Percentiles rank a stretch among this genome's conserved stretches.
These are phyloP conservation scores for Aureobasidium uvarum DNA, from an alignment of 2,329 filamentous ascomycete species.

Conservation along the genomic window DNA sequence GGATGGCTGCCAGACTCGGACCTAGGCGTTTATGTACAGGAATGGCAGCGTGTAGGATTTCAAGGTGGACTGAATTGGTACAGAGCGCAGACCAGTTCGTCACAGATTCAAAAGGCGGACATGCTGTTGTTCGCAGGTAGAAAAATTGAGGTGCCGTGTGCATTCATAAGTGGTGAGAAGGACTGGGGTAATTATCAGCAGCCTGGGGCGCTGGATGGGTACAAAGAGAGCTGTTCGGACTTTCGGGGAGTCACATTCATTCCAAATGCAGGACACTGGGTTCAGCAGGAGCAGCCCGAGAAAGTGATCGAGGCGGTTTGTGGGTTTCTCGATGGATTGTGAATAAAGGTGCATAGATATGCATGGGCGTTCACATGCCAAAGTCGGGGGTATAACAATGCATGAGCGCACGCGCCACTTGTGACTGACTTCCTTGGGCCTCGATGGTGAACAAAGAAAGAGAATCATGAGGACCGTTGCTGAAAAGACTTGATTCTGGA, in stretches of 20 bases:
- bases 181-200: conserved; percentile 71
- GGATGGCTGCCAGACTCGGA: conserved; percentile 60
- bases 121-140: conserved; percentile 59
- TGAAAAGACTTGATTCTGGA: background rate
- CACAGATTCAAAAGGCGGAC: conserved; percentile 48
- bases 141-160: conserved; percentile 60
- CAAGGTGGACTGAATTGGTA: conserved; percentile 69
- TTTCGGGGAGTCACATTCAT: conserved; percentile 56
- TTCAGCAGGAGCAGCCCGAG: conserved; percentile 64
- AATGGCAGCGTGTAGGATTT: conserved; percentile 63
- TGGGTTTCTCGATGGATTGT: conserved; percentile 40
- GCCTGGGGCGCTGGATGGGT: conserved; percentile 61
- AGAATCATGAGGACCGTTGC: background rate
- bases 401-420: conserved; percentile 8
- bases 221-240: conserved; percentile 51
- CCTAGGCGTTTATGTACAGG: conserved; percentile 58
- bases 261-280: conserved; percentile 66
- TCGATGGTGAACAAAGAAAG: conserved; percentile 2
- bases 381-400: conserved; percentile 7
- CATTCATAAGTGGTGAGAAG: conserved; percentile 60
- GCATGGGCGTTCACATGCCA: conserved; percentile 15
- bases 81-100: conserved; percentile 54
- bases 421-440: background rate
- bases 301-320: conserved; percentile 52
- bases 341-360: background rate